phyloP scores from a whole-genome alignment of 2,329 filamentous ascomycete genomes.

The Fusarium sp. region DNA sequence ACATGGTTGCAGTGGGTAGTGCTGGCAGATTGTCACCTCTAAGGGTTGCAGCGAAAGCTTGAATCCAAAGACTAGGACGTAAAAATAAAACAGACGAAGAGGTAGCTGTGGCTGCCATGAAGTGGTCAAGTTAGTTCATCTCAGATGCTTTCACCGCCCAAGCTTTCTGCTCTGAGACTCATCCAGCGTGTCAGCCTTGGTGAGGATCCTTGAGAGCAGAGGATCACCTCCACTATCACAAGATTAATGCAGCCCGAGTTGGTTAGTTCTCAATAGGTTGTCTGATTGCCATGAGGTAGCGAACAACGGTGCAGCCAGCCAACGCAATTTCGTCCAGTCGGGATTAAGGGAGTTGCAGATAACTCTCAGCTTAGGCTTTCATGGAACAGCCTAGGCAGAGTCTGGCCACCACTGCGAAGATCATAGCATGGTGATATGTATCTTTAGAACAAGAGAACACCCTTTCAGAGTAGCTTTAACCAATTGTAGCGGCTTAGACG shows the following conservation, averaged over 20 bases:
- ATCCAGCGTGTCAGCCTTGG: slow-evolving; percentile 32
- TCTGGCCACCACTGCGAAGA: slow-evolving; percentile 31
- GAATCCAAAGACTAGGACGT: neutral
- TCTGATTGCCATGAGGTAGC: neutral
- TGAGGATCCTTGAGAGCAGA: slow-evolving; percentile 13
- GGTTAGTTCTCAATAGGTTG: slow-evolving; percentile 16
- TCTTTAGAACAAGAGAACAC: slow-evolving; percentile 26
- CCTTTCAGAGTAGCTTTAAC: neutral
- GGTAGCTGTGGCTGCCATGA: neutral
- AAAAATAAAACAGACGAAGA: neutral
- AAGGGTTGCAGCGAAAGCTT: neutral
- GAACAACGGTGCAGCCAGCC: slow-evolving; percentile 4
- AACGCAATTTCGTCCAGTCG: slow-evolving; percentile 11
- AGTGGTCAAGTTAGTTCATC: neutral
- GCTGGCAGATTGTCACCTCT: slow-evolving; percentile 5
- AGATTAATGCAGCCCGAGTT: slow-evolving; percentile 30
- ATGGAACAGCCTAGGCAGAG: slow-evolving; percentile 31
- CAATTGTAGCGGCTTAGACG: neutral
- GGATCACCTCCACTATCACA: slow-evolving; percentile 13
- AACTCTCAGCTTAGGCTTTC: slow-evolving; percentile 23
- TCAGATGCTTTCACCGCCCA: neutral
- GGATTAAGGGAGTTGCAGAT: slow-evolving; percentile 3
- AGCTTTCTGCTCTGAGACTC: neutral
- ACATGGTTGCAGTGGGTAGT: slow-evolving; percentile 34
- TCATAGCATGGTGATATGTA: slow-evolving; percentile 22